Evolutionary conservation across 768 basidiomycete species (phyloP).

Genomic region (Galerina sulciceps): DNA sequence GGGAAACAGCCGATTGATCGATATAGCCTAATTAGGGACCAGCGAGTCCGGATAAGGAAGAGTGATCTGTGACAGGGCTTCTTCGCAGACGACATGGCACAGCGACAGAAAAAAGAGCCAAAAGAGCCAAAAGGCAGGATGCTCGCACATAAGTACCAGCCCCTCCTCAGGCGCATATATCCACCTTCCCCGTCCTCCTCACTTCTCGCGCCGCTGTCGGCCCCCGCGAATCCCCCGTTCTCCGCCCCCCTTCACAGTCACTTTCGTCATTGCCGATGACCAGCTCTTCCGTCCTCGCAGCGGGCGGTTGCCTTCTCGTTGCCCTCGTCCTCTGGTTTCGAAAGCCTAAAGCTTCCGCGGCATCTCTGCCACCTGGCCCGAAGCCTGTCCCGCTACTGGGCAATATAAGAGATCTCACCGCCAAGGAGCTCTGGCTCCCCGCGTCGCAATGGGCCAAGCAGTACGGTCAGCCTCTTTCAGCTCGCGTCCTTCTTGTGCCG

Average conservation of each 20-base stretch:
- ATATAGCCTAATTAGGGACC: conserved; percentile 4
- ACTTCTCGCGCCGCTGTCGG: conserved; percentile 11
- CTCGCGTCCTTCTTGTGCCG: background rate
- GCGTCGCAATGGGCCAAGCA: conserved; percentile 63
- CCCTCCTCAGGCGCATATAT: background rate
- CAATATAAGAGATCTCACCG: conserved; percentile 62
- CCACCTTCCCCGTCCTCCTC: background rate
- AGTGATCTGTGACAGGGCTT: background rate
- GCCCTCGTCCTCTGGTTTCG: conserved; percentile 44
- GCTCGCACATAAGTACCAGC: conserved; percentile 1
- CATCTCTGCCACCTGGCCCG: conserved; percentile 68
- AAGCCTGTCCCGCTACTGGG: conserved; percentile 67
- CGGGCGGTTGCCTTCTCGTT: conserved; percentile 40
- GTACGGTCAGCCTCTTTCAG: conserved; percentile 51
- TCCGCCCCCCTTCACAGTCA: conserved; percentile 3
- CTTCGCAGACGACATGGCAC: conserved; percentile 1
- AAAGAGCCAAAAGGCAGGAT: background rate
- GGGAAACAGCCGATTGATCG: background rate
- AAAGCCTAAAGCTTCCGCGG: conserved; percentile 43
- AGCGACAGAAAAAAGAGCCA: conserved; percentile 5
- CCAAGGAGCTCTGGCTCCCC: conserved; percentile 68
- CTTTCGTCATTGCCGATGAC: conserved; percentile 18
- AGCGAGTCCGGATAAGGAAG: background rate
- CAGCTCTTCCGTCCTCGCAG: conserved; percentile 32
- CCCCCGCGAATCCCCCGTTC: conserved; percentile 3